phyloP scores from a whole-genome alignment of 306 rosid genomes.

The Carpinus viminea region DNA sequence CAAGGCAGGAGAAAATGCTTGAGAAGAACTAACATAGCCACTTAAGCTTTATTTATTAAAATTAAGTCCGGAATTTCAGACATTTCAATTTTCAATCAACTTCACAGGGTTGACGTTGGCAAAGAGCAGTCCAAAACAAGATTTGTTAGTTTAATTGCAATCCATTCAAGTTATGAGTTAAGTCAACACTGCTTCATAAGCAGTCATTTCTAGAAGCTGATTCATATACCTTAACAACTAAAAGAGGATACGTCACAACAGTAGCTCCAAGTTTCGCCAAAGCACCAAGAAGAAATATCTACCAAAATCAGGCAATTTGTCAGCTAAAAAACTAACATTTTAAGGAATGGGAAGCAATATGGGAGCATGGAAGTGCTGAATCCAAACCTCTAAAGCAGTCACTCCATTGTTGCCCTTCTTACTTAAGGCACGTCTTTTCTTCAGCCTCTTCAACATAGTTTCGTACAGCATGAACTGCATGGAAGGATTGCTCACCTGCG shows the following conservation, averaged over 20 bases:
- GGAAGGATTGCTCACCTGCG: conserved; percentile 96
- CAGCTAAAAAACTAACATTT: conserved; percentile 12
- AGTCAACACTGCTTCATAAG: conserved; percentile 6
- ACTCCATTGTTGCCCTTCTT: conserved; percentile 46
- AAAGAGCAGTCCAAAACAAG: conserved; percentile 9
- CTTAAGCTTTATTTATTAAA: not conserved
- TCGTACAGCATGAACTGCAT: conserved; percentile 97
- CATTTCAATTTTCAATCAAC: not conserved
- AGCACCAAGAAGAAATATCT: conserved; percentile 93
- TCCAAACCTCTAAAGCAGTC: conserved; percentile 79
- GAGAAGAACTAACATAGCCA: not conserved
- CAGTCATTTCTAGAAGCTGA: conserved; percentile 10
- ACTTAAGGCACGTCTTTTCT: conserved; percentile 49
- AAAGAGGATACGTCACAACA: conserved; percentile 83
- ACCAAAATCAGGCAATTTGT: conserved; percentile 35
- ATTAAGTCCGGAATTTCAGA: not conserved
- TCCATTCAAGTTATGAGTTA: not conserved
- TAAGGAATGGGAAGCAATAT: conserved; percentile 5
- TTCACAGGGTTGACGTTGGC: not conserved
- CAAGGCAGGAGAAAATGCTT: not conserved
- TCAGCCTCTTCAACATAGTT: conserved; percentile 72
- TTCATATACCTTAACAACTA: conserved; percentile 83
- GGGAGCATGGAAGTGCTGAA: not conserved
- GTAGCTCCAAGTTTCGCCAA: conserved; percentile 98
- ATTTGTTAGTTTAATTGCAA: not conserved